Percentiles rank a stretch among this genome's conserved stretches.
Evolutionary conservation across 2,329 filamentous ascomycete species (phyloP).

Genomic region (Metarhizium humberi): DNA sequence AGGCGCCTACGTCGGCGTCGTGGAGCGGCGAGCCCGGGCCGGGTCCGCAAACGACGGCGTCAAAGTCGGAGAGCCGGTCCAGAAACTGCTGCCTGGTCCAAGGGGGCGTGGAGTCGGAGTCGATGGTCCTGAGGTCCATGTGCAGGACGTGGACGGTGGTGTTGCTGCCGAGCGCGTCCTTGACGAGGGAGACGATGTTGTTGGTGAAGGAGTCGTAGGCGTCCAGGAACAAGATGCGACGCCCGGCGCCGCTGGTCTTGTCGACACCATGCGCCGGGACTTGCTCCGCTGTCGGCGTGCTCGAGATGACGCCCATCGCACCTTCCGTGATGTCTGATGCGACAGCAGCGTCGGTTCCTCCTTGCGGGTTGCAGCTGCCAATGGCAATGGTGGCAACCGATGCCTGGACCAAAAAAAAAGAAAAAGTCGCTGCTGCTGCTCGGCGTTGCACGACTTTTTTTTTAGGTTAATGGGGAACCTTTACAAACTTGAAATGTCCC

Average conservation of each 20-base stretch:
- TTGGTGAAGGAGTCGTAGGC: constrained; percentile 96
- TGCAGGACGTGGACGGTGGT: constrained; percentile 43
- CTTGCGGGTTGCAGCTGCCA: not conserved
- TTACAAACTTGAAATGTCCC: too few relatives aligned
- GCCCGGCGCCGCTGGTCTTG: constrained; percentile 3
- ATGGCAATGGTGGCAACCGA: not conserved
- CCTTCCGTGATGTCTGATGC: not conserved
- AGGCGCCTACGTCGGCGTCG: constrained; percentile 71
- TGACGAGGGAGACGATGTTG: constrained; percentile 80
- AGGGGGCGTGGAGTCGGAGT: constrained; percentile 48
- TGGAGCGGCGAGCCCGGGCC: constrained; percentile 75
- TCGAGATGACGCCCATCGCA: constrained; percentile 1
- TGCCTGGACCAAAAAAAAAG: not conserved
- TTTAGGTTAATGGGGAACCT: too few relatives aligned
- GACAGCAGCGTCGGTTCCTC: not conserved
- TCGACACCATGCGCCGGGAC: not conserved
- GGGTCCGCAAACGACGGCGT: constrained; percentile 83
- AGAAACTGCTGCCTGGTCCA: constrained; percentile 36
- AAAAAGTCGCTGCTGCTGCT: too few relatives aligned
- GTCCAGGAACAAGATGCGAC: constrained; percentile 75
- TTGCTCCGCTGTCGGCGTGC: not conserved
- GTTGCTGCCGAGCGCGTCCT: constrained; percentile 55
- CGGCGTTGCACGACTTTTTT: too few relatives aligned
- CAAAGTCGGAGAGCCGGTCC: constrained; percentile 46
- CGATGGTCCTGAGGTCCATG: constrained; percentile 42